These are phyloP conservation scores for Leonotis leonurus DNA, from an alignment of 257 asterid species.

Conservation along the genomic window DNA sequence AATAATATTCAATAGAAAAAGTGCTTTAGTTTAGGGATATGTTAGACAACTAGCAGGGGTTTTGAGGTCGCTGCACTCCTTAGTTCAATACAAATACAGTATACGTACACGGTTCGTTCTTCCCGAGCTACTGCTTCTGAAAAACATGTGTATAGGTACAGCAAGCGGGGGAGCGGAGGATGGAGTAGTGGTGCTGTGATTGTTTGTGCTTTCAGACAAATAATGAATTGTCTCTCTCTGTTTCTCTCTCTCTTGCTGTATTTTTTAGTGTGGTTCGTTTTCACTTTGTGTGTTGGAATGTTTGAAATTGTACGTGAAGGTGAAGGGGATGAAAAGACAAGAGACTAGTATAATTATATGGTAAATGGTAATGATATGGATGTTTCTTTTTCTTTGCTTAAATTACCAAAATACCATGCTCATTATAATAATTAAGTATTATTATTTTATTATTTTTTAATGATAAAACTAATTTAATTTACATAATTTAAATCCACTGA, in stretches of 20 bases:
- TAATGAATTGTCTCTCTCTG: no score
- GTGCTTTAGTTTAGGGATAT: neutral
- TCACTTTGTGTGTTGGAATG: slow-evolving; percentile 25
- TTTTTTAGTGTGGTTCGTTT: slow-evolving; percentile 5
- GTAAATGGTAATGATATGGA: no score
- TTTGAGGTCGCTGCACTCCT: neutral
- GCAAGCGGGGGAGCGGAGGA: slow-evolving; percentile 15
- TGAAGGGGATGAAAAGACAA: no score
- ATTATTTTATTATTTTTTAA: no score
- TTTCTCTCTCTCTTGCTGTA: neutral
- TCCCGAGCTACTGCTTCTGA: slow-evolving; percentile 10
- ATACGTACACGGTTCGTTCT: neutral
- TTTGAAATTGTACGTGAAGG: slow-evolving; percentile 20
- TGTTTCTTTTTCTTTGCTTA: no score
- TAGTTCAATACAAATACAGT: neutral
- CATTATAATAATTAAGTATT: no score
- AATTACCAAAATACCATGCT: no score
- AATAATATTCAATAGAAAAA: neutral
- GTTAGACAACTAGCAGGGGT: neutral
- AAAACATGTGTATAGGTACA: neutral
- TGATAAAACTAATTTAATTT: no score
- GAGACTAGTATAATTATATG: no score
- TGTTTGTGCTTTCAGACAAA: slow-evolving; percentile 22
- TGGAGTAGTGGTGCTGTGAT: slow-evolving; percentile 22
- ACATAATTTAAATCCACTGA: no score